Evolutionary conservation across 441 rosid genomes (phyloP).

Genomic region (Gossypium aridum): DNA sequence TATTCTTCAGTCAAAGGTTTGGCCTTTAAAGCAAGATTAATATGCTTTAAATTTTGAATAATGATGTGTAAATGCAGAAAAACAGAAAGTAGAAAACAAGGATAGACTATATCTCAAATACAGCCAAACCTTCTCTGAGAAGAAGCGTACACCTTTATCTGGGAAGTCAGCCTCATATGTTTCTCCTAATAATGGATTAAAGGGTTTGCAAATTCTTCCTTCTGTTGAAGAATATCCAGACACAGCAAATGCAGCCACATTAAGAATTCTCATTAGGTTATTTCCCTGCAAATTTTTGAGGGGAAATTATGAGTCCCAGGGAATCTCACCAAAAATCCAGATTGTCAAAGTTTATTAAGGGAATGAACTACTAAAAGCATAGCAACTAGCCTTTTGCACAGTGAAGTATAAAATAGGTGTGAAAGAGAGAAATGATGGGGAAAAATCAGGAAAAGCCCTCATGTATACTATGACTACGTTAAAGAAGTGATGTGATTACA

Average conservation of each 20-base stretch:
- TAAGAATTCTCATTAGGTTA: conserved; percentile 69
- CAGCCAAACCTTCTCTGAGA: conserved; percentile 70
- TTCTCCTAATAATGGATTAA: conserved; percentile 86
- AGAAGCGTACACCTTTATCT: conserved; percentile 69
- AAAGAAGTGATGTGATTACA: not conserved
- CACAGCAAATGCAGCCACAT: conserved; percentile 90
- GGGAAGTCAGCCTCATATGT: conserved; percentile 87
- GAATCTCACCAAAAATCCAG: not conserved
- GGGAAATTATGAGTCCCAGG: not conserved
- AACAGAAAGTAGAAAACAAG: not conserved
- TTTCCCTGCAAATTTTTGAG: conserved; percentile 48
- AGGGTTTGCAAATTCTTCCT: conserved; percentile 84
- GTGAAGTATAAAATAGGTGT: not conserved
- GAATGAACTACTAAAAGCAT: not conserved
- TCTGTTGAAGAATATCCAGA: conserved; percentile 91
- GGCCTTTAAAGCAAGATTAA: not conserved
- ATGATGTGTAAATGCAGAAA: not conserved
- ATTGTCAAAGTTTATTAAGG: not conserved
- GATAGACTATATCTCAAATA: not conserved
- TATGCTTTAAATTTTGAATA: not conserved
- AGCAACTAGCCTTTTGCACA: conserved; percentile 1
- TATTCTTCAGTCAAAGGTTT: not conserved
- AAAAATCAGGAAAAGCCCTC: not conserved
- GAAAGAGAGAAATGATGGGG: not conserved
- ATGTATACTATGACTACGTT: not conserved